Percentiles rank a stretch among this genome's conserved stretches.
These are phyloP conservation scores for Gloeopeniophorella convolvens DNA, from an alignment of 768 basidiomycete species.

Conservation along the genomic window DNA sequence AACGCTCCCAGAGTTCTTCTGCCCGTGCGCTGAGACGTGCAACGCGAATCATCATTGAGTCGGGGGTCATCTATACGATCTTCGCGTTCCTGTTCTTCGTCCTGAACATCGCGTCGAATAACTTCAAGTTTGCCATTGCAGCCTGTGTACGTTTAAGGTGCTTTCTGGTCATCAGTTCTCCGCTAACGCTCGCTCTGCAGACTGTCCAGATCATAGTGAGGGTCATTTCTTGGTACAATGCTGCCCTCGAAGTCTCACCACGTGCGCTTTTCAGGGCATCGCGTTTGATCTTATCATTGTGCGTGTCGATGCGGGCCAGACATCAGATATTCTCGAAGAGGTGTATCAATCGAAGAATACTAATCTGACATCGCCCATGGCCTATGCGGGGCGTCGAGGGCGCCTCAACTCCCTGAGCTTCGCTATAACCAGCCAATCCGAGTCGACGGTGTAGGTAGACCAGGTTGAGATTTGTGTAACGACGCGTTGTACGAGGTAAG, in stretches of 20 bases:
- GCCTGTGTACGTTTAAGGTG: constrained; percentile 25
- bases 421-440: too few species aligned
- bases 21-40: constrained; percentile 10
- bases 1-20: background rate
- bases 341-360: too few species aligned
- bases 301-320: constrained; percentile 21
- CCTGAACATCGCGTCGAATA: constrained; percentile 21
- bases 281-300: constrained; percentile 30
- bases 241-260: background rate
- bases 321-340: too few species aligned
- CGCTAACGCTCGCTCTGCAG: background rate
- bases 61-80: constrained; percentile 26
- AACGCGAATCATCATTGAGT: constrained; percentile 29
- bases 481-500: too few species aligned
- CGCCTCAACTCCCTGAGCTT: too few species aligned
- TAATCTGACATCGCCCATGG: too few species aligned
- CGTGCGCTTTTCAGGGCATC: constrained; percentile 14
- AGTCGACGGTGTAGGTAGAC: too few species aligned
- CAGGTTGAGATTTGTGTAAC: too few species aligned
- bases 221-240: constrained; percentile 15
- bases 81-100: constrained; percentile 22
- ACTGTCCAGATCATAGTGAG: background rate
- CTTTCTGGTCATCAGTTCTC: too few species aligned
- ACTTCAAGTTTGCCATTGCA: constrained; percentile 23
- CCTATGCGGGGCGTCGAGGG: too few species aligned